phyloP scores from a whole-genome alignment of 2,329 filamentous ascomycete species.

The Lachnellula hyalina region DNA sequence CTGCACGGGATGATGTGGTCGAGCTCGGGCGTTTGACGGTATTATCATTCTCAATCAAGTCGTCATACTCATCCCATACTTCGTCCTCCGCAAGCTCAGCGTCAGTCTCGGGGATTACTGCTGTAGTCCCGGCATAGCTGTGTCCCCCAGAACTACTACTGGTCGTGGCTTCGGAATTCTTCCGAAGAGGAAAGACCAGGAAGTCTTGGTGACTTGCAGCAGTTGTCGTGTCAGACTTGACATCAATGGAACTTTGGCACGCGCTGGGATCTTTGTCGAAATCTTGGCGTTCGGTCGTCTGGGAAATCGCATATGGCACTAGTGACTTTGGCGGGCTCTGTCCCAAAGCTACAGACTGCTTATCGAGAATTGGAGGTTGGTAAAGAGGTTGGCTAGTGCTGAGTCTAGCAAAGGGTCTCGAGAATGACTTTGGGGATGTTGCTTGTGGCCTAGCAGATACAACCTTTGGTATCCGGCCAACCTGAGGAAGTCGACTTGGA shows the following conservation, averaged over 20 bases:
- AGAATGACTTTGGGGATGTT: constrained; percentile 74
- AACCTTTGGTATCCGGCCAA: constrained; percentile 84
- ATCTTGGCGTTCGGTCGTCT: neutral
- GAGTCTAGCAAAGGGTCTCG: constrained; percentile 66
- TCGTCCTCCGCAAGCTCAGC: constrained; percentile 80
- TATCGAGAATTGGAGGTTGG: constrained; percentile 27
- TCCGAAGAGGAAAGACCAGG: constrained; percentile 65
- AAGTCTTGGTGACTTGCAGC: constrained; percentile 51
- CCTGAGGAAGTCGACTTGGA: constrained; percentile 61
- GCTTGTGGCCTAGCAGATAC: constrained; percentile 63
- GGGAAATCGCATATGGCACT: constrained; percentile 13
- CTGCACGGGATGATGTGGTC: constrained; percentile 50
- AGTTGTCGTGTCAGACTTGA: constrained; percentile 14
- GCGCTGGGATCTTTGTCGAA: neutral
- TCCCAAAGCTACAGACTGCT: constrained; percentile 44
- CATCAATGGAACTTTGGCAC: constrained; percentile 20
- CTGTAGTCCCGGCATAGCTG: constrained; percentile 58
- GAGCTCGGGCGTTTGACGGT: constrained; percentile 42
- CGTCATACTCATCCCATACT: constrained; percentile 92
- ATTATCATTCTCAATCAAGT: constrained; percentile 68
- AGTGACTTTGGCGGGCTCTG: constrained; percentile 34
- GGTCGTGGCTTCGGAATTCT: constrained; percentile 60
- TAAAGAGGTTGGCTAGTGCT: constrained; percentile 40
- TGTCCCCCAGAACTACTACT: constrained; percentile 56
- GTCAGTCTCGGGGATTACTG: constrained; percentile 56